Percentiles rank a stretch among this genome's conserved stretches.
phyloP scores from a whole-genome alignment of 2,329 filamentous ascomycete species.

The Talaromyces marneffei region DNA sequence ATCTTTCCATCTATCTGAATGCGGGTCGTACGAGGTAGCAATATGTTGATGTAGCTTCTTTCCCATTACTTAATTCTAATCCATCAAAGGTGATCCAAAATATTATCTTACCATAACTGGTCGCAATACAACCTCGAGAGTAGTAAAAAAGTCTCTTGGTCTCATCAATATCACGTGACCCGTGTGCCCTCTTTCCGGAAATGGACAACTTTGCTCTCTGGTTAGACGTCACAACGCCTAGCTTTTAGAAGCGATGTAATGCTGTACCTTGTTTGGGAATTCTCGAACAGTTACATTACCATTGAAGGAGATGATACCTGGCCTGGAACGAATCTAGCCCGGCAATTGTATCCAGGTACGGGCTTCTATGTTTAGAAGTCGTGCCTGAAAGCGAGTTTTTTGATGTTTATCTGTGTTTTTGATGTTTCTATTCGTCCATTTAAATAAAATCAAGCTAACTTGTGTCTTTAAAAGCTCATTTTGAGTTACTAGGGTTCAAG shows the following conservation, averaged over 20 bases:
- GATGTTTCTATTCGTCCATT: neutral
- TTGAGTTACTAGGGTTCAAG: neutral
- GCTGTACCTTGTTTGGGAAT: neutral
- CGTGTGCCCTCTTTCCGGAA: neutral
- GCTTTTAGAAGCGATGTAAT: neutral
- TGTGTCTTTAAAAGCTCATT: neutral
- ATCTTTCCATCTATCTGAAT: neutral
- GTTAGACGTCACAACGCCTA: neutral
- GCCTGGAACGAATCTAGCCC: neutral
- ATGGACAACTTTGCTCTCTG: neutral
- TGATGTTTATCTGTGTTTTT: neutral
- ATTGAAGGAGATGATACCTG: neutral
- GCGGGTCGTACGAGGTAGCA: neutral
- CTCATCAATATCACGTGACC: neutral
- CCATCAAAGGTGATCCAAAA: neutral
- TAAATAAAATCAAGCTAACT: neutral
- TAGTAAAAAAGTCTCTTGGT: neutral
- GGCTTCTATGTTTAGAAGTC: slow-evolving; percentile 1
- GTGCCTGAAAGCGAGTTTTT: neutral
- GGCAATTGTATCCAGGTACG: neutral
- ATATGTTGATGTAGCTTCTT: neutral
- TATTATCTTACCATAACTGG: neutral
- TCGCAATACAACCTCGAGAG: neutral
- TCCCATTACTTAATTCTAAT: neutral
- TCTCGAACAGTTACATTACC: neutral